Evolutionary conservation across 140 eudicot genomes (phyloP), one percentile per base, ranked within the genome.

Genomic region (Bidens hawaiensis): DNA sequence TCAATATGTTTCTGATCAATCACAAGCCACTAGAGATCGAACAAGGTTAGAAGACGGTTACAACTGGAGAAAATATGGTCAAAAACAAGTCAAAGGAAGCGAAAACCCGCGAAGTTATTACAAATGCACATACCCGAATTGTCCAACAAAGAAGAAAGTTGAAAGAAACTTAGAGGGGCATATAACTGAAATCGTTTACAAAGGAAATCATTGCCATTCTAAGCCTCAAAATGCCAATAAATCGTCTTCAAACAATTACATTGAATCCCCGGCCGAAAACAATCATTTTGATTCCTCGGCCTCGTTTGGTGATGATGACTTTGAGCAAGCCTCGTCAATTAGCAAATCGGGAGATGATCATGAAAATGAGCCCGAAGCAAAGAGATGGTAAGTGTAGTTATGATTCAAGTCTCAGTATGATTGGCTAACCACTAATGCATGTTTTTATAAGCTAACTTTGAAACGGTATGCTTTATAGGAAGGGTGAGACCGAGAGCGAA

Each of bases 61-160:
- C 80, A 84, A 85, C n/a, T 91, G 98, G 98, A 78, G 96, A 56
- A 91, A 91, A 69, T 91, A 91, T 34, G 98, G 98, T 19, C 95
- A 91, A 46, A 91, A 91, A 27, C 96, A 87, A 78, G 96, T 91
- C 16, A 91, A 87, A 71, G 98, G 96, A 16, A 91, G 96, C 50
- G 93, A 91, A 63, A 91, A 91, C 75, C 98, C 98, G 0, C 76
- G 98, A 49, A 91, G 98, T 67, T 91, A 91, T 60, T 87, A 80
- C 83, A 91, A 91, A 71, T 91, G 98, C 69, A 82, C 96, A 0
- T 76, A 40, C 59, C 82, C 79, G 1, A 80, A 76, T 26, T 91
- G 98, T 61, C 98, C 98, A 1, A 87, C 96, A 1, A 91, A 87
- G 87, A 91, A 87, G 58, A 91, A 87, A 70, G 96, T 91, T 0